Conservation (phyloP, 164 flowering plant genomes). For the Protea cynaroides region DNA sequence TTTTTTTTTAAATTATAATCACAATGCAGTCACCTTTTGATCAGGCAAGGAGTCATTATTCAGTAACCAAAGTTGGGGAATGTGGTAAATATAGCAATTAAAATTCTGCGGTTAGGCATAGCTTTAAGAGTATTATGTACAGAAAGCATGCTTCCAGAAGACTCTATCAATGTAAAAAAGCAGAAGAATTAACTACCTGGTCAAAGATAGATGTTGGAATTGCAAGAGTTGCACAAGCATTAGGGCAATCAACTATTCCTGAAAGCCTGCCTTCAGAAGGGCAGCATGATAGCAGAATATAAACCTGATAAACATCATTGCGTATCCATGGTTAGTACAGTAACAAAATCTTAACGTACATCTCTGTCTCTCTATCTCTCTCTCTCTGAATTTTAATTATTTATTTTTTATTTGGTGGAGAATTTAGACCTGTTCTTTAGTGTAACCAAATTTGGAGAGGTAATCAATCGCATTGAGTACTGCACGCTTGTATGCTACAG, state of each 20-base stretch:
- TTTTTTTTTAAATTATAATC: too few relatives aligned
- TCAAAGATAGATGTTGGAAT: conserved; percentile 84
- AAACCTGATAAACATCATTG: conserved; percentile 37
- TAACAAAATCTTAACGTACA: too few relatives aligned
- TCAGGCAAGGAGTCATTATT: too few relatives aligned
- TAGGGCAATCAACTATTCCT: conserved; percentile 86
- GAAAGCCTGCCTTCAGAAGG: conserved; percentile 92
- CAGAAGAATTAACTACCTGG: conserved; percentile 52
- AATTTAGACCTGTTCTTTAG: conserved; percentile 74
- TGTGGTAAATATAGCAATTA: too few relatives aligned
- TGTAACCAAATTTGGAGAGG: conserved; percentile 82
- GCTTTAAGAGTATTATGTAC: too few relatives aligned
- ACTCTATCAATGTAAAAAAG: too few relatives aligned
- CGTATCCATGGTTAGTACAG: neutral
- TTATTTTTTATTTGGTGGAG: neutral
- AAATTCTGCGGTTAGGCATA: too few relatives aligned
- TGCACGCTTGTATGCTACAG: conserved; percentile 88
- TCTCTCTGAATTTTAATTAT: too few relatives aligned
- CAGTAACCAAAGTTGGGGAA: too few relatives aligned
- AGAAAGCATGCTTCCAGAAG: too few relatives aligned
- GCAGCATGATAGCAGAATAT: conserved; percentile 86
- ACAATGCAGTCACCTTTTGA: too few relatives aligned
- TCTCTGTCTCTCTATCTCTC: too few relatives aligned
- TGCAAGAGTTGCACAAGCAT: conserved; percentile 86
- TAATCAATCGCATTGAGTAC: conserved; percentile 95